Evolutionary conservation across 176 grass and related monocot species (phyloP).

Genomic region (Pontederia paniculata): DNA sequence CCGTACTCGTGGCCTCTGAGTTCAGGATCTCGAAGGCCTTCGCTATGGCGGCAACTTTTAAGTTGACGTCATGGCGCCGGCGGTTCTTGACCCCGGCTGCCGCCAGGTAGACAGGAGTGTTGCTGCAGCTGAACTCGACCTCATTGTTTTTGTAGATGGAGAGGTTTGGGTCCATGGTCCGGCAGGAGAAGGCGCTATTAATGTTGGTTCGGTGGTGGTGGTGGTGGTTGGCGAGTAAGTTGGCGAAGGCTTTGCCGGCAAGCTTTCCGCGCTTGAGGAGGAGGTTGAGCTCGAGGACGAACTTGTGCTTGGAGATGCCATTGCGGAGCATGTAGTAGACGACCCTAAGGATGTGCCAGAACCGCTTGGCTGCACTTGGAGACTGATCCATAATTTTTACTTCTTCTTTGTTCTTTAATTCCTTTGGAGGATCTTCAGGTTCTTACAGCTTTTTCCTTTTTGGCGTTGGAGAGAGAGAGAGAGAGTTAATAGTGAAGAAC

Average conservation of each 20-base stretch:
- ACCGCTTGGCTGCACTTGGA: conserved; percentile 31
- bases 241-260: conserved; percentile 33
- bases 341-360: conserved; percentile 38
- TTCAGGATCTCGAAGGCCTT: conserved; percentile 5
- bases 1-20: conserved; percentile 5
- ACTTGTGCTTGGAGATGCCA: conserved; percentile 53
- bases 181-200: neutral
- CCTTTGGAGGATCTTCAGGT: too few species aligned
- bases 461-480: too few species aligned
- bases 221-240: conserved; percentile 31
- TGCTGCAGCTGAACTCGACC: conserved; percentile 87
- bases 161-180: conserved; percentile 13
- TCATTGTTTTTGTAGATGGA: conserved; percentile 28
- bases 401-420: neutral
- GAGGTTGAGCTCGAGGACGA: conserved; percentile 64
- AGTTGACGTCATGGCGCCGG: conserved; percentile 15
- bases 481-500: too few species aligned
- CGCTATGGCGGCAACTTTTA: conserved; percentile 31
- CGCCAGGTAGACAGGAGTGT: conserved; percentile 40
- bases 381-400: conserved; percentile 39
- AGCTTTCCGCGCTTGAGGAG: conserved; percentile 67
- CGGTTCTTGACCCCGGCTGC: conserved; percentile 13
- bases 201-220: neutral
- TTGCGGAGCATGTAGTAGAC: conserved; percentile 69
- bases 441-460: too few species aligned